These are phyloP conservation scores for Fusarium hostae DNA, from an alignment of 2,329 filamentous ascomycete species.

Conservation along the genomic window DNA sequence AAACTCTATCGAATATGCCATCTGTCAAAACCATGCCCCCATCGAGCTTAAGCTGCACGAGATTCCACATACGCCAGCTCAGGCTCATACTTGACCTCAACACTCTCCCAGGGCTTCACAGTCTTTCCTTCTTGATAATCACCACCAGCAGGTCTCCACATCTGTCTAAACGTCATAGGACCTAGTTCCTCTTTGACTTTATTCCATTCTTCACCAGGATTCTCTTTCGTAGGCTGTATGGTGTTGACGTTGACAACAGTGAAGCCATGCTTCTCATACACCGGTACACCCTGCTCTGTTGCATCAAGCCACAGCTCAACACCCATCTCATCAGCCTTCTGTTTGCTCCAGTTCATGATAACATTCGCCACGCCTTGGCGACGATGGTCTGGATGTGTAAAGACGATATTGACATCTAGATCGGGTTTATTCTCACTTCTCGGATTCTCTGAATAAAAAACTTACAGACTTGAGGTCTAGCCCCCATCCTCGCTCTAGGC, in stretches of 20 bases:
- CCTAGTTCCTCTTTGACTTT: constrained; percentile 27
- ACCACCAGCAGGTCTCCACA: constrained; percentile 39
- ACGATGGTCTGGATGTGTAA: constrained; percentile 36
- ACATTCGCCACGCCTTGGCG: constrained; percentile 37
- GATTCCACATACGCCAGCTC: not conserved
- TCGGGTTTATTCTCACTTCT: not conserved
- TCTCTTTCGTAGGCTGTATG: constrained; percentile 10
- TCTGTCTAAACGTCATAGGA: constrained; percentile 32
- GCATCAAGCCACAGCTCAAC: constrained; percentile 41
- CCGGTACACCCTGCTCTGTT: constrained; percentile 33
- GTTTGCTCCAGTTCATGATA: constrained; percentile 37
- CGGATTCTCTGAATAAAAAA: not conserved
- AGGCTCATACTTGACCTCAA: not conserved
- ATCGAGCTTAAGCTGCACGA: not conserved
- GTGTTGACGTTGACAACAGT: constrained; percentile 25
- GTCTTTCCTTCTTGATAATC: constrained; percentile 29
- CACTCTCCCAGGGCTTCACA: constrained; percentile 30
- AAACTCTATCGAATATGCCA: not conserved
- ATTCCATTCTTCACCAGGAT: constrained; percentile 26
- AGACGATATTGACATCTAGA: constrained; percentile 38
- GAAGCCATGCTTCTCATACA: constrained; percentile 41
- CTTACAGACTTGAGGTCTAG: constrained; percentile 39
- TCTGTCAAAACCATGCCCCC: not conserved
- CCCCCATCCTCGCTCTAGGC: constrained; percentile 29
- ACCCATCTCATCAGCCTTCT: constrained; percentile 41